Evolutionary conservation across 176 grass and related monocot species (phyloP).

Genomic region (Bonia amplexicaulis): DNA sequence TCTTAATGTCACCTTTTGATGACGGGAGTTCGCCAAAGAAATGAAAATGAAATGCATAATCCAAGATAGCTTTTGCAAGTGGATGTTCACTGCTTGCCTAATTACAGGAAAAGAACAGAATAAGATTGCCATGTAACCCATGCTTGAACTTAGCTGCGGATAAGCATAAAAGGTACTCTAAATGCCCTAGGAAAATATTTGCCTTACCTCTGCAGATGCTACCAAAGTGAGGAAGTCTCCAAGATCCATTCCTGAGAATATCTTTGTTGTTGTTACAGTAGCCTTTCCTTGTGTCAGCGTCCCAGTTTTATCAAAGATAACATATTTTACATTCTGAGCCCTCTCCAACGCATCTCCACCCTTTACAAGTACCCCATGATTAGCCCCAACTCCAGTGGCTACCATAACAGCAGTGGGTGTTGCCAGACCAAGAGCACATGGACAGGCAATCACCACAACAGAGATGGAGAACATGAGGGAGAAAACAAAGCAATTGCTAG

Average conservation of each 20-base stretch:
- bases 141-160: not conserved
- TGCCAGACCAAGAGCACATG: constrained; percentile 85
- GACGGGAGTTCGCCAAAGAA: constrained; percentile 73
- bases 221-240: constrained; percentile 71
- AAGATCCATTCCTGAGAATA: constrained; percentile 64
- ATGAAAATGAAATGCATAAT: constrained; percentile 89
- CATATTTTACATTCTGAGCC: constrained; percentile 61
- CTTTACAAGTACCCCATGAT: constrained; percentile 80
- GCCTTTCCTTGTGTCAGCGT: constrained; percentile 87
- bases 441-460: constrained; percentile 85
- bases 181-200: not conserved
- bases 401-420: constrained; percentile 96
- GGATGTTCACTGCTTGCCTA: constrained; percentile 97
- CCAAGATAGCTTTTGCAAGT: constrained; percentile 82
- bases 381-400: constrained; percentile 77
- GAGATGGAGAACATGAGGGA: constrained; percentile 88
- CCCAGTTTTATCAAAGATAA: constrained; percentile 81
- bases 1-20: constrained; percentile 31
- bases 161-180: not conserved
- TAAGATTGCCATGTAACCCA: not conserved
- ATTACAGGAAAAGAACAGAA: constrained; percentile 39
- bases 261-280: constrained; percentile 57
- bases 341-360: constrained; percentile 83
- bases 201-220: constrained; percentile 72
- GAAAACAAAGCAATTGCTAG: constrained; percentile 61